phyloP scores from a whole-genome alignment of 306 rosid genomes.

The Pyrus bretschneideri region DNA sequence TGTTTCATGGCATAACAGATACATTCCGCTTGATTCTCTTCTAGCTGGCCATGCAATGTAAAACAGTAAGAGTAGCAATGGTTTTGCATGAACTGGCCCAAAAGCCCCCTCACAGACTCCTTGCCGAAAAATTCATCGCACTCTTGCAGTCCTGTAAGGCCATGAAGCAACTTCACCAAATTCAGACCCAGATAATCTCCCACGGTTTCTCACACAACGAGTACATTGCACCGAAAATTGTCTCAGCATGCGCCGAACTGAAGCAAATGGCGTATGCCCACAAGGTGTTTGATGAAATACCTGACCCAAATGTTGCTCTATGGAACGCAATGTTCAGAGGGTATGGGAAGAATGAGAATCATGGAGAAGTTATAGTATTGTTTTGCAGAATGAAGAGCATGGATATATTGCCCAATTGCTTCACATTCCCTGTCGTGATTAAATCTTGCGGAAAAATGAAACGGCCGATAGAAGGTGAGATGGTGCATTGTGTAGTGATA shows the following conservation, averaged over 20 bases:
- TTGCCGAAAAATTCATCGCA: slow-evolving; percentile 52
- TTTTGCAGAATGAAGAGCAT: slow-evolving; percentile 37
- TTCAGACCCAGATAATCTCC: slow-evolving; percentile 43
- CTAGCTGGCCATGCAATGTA: background rate
- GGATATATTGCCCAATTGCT: slow-evolving; percentile 43
- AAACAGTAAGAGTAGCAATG: slow-evolving; percentile 25
- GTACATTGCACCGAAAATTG: slow-evolving; percentile 40
- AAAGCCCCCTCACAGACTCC: slow-evolving; percentile 30
- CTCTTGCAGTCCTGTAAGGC: slow-evolving; percentile 63
- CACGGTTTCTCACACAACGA: slow-evolving; percentile 43
- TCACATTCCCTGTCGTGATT: slow-evolving; percentile 55
- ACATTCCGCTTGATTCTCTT: too few relatives aligned
- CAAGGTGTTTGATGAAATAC: slow-evolving; percentile 44
- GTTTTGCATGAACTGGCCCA: slow-evolving; percentile 8
- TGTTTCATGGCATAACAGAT: too few relatives aligned
- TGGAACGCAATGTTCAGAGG: slow-evolving; percentile 70
- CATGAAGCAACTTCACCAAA: slow-evolving; percentile 32
- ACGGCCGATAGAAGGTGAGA: slow-evolving; percentile 51
- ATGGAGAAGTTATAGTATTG: slow-evolving; percentile 37
- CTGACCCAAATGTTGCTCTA: slow-evolving; percentile 38
- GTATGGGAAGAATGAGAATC: slow-evolving; percentile 23
- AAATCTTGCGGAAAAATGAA: slow-evolving; percentile 43
- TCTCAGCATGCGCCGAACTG: slow-evolving; percentile 33
- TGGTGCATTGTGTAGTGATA: slow-evolving; percentile 44
- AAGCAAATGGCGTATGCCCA: slow-evolving; percentile 38